phyloP scores from a whole-genome alignment of 2,329 filamentous ascomycete genomes.

The Celoporthe dispersa region DNA sequence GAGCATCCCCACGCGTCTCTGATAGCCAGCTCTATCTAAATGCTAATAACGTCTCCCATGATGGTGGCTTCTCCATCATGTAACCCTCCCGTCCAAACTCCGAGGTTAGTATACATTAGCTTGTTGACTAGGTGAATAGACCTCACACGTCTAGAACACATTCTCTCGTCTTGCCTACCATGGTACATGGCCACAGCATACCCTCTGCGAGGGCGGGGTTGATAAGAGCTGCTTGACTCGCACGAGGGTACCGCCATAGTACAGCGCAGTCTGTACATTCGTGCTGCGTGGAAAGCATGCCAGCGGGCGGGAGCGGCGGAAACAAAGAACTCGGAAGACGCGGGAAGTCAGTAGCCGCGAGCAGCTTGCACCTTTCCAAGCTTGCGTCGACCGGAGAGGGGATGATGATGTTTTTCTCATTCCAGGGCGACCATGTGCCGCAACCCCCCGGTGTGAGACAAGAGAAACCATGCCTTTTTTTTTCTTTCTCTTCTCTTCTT shows the following conservation, averaged over 20 bases:
- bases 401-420: not conserved
- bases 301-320: not conserved
- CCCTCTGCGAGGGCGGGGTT: not conserved
- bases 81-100: not conserved
- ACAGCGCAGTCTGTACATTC: not conserved
- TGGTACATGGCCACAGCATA: not conserved
- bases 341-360: not conserved
- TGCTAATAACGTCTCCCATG: not conserved
- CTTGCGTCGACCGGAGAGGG: not conserved
- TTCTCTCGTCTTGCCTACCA: not conserved
- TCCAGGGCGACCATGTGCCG: not conserved
- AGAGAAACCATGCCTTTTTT: not conserved
- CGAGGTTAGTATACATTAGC: not conserved
- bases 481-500: no score
- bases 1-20: not conserved
- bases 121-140: not conserved
- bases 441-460: not conserved
- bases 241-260: not conserved
- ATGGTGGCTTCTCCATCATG: not conserved
- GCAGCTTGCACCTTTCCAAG: not conserved
- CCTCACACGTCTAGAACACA: not conserved
- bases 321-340: conserved; percentile 1
- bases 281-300: not conserved
- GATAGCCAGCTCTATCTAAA: not conserved
- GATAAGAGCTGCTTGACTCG: not conserved